Conservation (phyloP, 2,329 filamentous ascomycete genomes). For the Fusarium verrucosum region DNA sequence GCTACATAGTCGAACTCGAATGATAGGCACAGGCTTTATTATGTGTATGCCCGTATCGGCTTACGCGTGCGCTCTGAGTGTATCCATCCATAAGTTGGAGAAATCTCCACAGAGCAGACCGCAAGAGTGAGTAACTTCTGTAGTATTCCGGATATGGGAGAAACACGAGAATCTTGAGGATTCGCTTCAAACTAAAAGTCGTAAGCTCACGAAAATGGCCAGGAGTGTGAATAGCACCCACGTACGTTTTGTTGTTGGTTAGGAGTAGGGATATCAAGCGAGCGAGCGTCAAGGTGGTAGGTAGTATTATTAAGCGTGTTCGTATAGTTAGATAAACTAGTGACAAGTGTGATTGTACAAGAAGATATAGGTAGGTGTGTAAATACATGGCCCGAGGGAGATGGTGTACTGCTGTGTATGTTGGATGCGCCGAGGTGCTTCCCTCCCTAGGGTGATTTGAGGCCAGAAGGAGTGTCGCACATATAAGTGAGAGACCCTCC, state of each 20-base stretch:
- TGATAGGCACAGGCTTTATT: neutral
- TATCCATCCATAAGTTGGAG: constrained; percentile 14
- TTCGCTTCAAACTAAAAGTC: neutral
- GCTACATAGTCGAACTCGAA: constrained; percentile 4
- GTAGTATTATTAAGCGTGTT: constrained; percentile 34
- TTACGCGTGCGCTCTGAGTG: constrained; percentile 34
- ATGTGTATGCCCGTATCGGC: constrained; percentile 35
- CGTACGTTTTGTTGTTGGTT: too few relatives aligned
- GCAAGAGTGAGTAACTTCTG: neutral
- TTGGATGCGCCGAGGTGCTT: constrained; percentile 1
- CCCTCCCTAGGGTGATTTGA: constrained; percentile 6
- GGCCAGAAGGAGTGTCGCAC: constrained; percentile 12
- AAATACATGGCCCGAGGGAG: constrained; percentile 34
- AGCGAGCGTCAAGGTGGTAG: constrained; percentile 21
- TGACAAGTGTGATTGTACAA: constrained; percentile 31
- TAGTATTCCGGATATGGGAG: neutral
- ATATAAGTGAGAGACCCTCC: constrained; percentile 18
- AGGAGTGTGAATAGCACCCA: constrained; percentile 11
- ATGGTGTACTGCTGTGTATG: constrained; percentile 20
- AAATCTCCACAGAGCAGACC: constrained; percentile 3
- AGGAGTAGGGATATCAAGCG: constrained; percentile 14
- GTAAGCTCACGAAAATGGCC: neutral
- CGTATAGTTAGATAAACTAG: constrained; percentile 26
- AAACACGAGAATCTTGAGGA: neutral
- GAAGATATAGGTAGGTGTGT: constrained; percentile 29